phyloP scores from a whole-genome alignment of 108 stramenopile genomes.

The Conticribra weissflogii region DNA sequence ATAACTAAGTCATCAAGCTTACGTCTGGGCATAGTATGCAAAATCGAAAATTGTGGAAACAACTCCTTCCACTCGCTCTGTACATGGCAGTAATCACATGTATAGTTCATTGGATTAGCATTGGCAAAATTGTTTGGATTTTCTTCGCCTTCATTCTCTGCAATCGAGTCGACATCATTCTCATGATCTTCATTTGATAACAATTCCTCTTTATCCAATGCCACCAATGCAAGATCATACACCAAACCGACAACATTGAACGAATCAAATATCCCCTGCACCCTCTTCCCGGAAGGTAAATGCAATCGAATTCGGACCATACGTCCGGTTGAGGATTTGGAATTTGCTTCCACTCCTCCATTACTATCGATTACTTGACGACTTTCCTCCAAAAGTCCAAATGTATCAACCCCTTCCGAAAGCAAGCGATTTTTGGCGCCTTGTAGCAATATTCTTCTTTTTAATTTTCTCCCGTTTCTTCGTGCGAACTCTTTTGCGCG shows the following conservation, averaged over 20 bases:
- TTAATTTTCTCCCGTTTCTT: constrained; percentile 6
- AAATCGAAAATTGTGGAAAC: constrained; percentile 29
- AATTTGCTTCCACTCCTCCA: too few species aligned
- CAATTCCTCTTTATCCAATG: constrained; percentile 17
- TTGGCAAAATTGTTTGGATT: background rate
- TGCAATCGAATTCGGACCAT: constrained; percentile 25
- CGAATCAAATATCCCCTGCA: constrained; percentile 15
- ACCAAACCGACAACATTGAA: constrained; percentile 31
- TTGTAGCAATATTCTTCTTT: constrained; percentile 4
- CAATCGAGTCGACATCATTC: background rate
- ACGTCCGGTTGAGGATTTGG: too few species aligned
- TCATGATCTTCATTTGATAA: constrained; percentile 16
- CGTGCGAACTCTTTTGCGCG: constrained; percentile 10
- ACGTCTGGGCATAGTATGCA: constrained; percentile 19
- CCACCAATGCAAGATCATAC: constrained; percentile 37
- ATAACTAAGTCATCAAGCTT: constrained; percentile 18
- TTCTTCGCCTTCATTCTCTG: background rate
- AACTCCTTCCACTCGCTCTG: constrained; percentile 22
- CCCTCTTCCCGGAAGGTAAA: constrained; percentile 33
- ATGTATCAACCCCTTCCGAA: constrained; percentile 10
- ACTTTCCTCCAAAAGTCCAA: constrained; percentile 11
- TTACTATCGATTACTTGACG: too few species aligned
- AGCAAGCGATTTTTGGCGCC: constrained; percentile 19
- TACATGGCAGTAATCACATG: constrained; percentile 8
- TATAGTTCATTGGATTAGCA: background rate